Evolutionary conservation across 345 rosid species (phyloP), one percentile per base, ranked within the genome.

Genomic region (Euphorbia lathyris): DNA sequence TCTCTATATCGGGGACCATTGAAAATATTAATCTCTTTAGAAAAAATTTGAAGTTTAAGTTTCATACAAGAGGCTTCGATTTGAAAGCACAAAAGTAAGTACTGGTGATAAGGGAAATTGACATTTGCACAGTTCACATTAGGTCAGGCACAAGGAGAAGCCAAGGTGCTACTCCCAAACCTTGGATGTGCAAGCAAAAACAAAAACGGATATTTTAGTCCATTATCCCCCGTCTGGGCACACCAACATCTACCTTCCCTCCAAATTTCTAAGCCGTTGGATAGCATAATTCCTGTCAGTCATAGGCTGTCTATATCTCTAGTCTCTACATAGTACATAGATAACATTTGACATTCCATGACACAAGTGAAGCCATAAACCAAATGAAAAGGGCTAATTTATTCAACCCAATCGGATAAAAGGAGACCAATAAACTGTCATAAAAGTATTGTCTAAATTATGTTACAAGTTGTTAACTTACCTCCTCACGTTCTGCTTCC

Each of bases 401-500:
- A 22, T 27, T 11, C 63, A 26, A 30, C 30, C 58, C 26, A 34
- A 53, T n/a, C 20, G 12, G 23, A 17, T 42, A 36, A 9, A 50
- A 32, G 14, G 50, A 50, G 23, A 56, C 10, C 4, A 27, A 63
- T 26, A 34, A 7, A 23, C 43, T 62, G 25, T 25, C 26, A 50
- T 3, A 56, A 26, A 47, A 55, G 40, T n/a, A n/a, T 5, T 29
- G 65, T 9, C 26, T 19, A 57, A 59, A 69, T 23, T 13, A 61
- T 50, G 14, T 64, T 58, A 65, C 61, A 51, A 4, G 12, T 12
- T 57, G 43, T 29, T 5, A 27, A 72, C 84, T 73, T 73, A 88
- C 93, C 74, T 90, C 99, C 81, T 90, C 96, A 9, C 96, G 96
- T 68, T 95, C 99, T 70, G 86, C 92, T 78, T 92, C 97, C 90